Evolutionary conservation across 2,329 filamentous ascomycete species (phyloP).

Genomic region (Teratosphaeriaceae sp.): DNA sequence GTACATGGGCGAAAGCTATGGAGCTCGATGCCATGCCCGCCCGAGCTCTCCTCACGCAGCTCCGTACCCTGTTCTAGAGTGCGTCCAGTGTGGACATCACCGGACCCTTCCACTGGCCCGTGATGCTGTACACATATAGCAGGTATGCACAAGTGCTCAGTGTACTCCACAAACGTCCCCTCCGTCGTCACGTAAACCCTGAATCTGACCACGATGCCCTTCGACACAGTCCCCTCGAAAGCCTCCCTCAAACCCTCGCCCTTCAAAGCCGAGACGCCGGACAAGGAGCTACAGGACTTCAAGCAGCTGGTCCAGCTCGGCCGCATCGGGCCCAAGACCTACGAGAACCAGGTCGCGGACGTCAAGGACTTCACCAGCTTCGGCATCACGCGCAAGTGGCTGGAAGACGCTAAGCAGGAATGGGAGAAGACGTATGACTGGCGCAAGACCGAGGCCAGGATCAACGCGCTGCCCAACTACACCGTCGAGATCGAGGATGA

Average conservation of each 20-base stretch:
- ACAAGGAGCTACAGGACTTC: constrained; percentile 39
- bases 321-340: constrained; percentile 43
- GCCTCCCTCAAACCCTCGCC: constrained; percentile 32
- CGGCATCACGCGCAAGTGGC: constrained; percentile 44
- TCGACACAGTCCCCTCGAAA: constrained; percentile 27
- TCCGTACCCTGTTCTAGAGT: too few relatives aligned
- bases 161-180: too few relatives aligned
- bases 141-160: too few relatives aligned
- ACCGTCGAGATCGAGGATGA: constrained; percentile 36
- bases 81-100: too few relatives aligned
- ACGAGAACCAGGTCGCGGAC: constrained; percentile 40
- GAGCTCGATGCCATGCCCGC: too few relatives aligned
- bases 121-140: too few relatives aligned
- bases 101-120: too few relatives aligned
- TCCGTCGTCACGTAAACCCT: too few relatives aligned
- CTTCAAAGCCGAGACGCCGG: constrained; percentile 37
- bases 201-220: constrained; percentile 21
- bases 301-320: constrained; percentile 41
- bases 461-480: constrained; percentile 49
- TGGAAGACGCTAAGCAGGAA: constrained; percentile 30
- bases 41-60: too few relatives aligned
- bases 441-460: constrained; percentile 36
- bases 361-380: constrained; percentile 28
- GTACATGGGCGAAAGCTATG: too few relatives aligned
- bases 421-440: constrained; percentile 45